A percentile compares a stretch with the other conserved stretches of the same genome.
phyloP scores from a whole-genome alignment of 768 basidiomycete species.

The Tubosaeta sp. region DNA sequence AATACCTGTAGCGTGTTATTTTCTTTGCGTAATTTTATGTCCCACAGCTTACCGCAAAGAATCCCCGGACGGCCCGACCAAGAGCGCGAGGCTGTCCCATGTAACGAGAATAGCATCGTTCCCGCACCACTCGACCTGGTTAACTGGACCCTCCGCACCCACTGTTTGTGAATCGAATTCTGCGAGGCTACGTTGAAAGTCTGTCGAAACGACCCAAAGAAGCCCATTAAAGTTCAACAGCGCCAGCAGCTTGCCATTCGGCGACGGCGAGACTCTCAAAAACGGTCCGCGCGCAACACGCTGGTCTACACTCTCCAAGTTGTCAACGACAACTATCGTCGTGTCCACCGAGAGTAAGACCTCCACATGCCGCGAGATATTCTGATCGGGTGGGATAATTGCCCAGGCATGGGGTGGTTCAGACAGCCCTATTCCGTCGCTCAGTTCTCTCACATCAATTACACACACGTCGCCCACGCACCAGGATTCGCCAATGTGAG shows the following conservation, averaged over 20 bases:
- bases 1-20: conserved; percentile 51
- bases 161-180: conserved; percentile 73
- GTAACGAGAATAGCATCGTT: conserved; percentile 89
- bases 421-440: conserved; percentile 48
- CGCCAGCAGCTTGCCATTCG: conserved; percentile 90
- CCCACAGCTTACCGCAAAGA: conserved; percentile 61
- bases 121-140: conserved; percentile 91
- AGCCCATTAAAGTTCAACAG: conserved; percentile 67
- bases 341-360: conserved; percentile 78
- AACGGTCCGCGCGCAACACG: conserved; percentile 87
- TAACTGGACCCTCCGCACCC: conserved; percentile 54
- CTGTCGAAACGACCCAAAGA: conserved; percentile 92
- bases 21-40: conserved; percentile 2
- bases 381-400: conserved; percentile 85
- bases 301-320: conserved; percentile 85
- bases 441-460: conserved; percentile 7
- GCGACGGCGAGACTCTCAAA: conserved; percentile 80
- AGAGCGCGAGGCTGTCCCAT: conserved; percentile 70
- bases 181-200: conserved; percentile 85
- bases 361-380: conserved; percentile 85
- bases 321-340: conserved; percentile 84
- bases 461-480: conserved; percentile 37
- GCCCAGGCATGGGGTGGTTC: conserved; percentile 84
- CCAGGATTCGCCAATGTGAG: conserved; percentile 71
- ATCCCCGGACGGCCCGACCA: conserved; percentile 93